Base-by-base conservation (phyloP, 2,329 filamentous ascomycete genomes). In the Penicillium sp. region DNA sequence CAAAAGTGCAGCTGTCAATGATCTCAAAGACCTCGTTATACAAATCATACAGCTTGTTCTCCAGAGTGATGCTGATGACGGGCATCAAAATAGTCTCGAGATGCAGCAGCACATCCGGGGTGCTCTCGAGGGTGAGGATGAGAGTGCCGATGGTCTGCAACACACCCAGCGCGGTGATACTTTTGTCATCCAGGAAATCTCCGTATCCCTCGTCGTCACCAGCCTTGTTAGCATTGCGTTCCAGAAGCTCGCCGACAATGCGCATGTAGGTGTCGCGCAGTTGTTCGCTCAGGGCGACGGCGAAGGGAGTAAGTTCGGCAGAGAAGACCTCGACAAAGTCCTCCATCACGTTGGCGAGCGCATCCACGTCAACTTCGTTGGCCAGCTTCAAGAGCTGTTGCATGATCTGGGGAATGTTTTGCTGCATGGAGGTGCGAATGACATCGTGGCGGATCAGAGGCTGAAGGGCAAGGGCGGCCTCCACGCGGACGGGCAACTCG, bases 21-120 rank as follows among this genome's bases (percentile, higher is more conserved):
- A 98, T 98, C 72, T 98, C 93, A 59, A 98, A 98, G 4, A 97
- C 83, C 67, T 98, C 93, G 66, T 97, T 98, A 71, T 96, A 98
- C 24, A 98, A 75, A 69, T 98, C 88, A 65, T 95, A 97, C 33
- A 98, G 83, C 73, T 96, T 97, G 75, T 98, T 96, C 73, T 97
- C 90, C 24, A 98, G 78, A 0, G 93, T 98, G 43, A 97, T 88
- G 55, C 86, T 88, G 62, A 98, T 95, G 37, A 98, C 90, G 3
- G 93, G 93, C 88, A 97, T 96, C 53, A 98, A 77, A 46, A 97
- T 90, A 18, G 88, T 89, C 71, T 98, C 93, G 47, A 98, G 86
- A 65, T 96, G 91, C 41, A 94, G 76, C 9, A 98, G 80, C 13
- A 98, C 91, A 64, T 97, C 93, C 0, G 93, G 93, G 0, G 91